phyloP scores from a whole-genome alignment of 129 eudicot genomes.

The Flaveria linearis region DNA sequence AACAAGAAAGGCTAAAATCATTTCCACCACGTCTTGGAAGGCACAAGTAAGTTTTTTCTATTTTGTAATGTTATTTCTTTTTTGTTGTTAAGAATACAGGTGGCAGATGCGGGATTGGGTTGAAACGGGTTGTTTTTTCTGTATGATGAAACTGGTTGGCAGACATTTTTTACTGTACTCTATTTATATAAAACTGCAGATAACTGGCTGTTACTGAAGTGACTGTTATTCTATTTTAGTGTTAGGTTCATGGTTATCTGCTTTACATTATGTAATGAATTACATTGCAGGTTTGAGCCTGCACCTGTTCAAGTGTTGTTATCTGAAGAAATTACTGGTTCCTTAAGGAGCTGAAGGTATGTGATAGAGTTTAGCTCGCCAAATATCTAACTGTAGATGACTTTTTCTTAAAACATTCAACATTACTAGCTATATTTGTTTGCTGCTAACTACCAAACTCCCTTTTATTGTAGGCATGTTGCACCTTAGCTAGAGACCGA shows the following conservation, averaged over 20 bases:
- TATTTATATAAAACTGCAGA: too few species aligned
- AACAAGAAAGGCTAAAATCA: slow-evolving; percentile 67
- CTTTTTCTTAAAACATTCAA: background rate
- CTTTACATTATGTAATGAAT: background rate
- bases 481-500: slow-evolving; percentile 84
- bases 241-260: background rate
- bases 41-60: slow-evolving; percentile 53
- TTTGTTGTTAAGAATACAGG: too few species aligned
- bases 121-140: background rate
- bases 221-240: slow-evolving; percentile 4
- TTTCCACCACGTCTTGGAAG: slow-evolving; percentile 87
- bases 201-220: background rate
- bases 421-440: background rate
- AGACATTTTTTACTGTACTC: too few species aligned
- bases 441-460: background rate
- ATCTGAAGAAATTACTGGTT: slow-evolving; percentile 88
- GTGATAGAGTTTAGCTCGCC: background rate
- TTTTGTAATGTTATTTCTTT: background rate
- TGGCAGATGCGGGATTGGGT: background rate
- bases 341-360: slow-evolving; percentile 84
- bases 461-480: slow-evolving; percentile 60
- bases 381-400: background rate
- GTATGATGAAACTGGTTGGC: too few species aligned
- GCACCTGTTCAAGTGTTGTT: slow-evolving; percentile 84
- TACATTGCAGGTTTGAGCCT: slow-evolving; percentile 70